Base-by-base conservation (phyloP, 306 rosid genomes). In the Vicia sativa region DNA sequence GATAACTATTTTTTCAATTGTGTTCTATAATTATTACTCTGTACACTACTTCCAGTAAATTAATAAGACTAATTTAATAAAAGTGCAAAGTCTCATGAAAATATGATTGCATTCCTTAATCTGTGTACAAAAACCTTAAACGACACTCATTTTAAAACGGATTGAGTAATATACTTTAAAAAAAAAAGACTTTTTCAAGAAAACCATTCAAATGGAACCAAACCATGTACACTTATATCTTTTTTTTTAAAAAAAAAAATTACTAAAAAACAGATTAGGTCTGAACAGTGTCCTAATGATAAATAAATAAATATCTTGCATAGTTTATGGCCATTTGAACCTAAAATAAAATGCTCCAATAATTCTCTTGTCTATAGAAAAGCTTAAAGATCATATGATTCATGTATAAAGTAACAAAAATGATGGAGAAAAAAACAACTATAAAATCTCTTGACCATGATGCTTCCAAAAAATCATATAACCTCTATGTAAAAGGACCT, bases 401-500 rank as follows among this genome's bases (percentile, higher is more conserved):
- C 38, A 60, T 53, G 69, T 49, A 41, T 55, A 42, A 46, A 46
- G 25, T 42, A 62, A 39, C 14, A 56, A 54, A 25, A 34, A 58
- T 29, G n/a, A 34, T 21, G 9, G 6, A n/a, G 23, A 3, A 10
- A 11, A 19, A 11, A 28, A 23, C 50, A 28, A 54, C 31, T 38
- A 68, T 67, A 57, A 48, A 69, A 49, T 48, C 53, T 28, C 10
- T 25, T 28, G 53, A 67, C 55, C 67, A 50, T 23, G 46, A 72
- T 50, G 61, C 14, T 41, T 73, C 59, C 56, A 49, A 78, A 77
- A 54, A 66, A 41, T 73, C 15, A 58, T 79, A 45, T 31, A 16
- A 69, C 45, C 72, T 76, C 75, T 45, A 73, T 7, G 61, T 64
- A 72, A 38, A 19, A 68, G 58, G 50, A 43, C 71, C 79, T 63